Percentiles rank a stretch among this genome's conserved stretches.
Conservation (phyloP, 495 filamentous ascomycete species). For the Delitschia confertaspora region DNA sequence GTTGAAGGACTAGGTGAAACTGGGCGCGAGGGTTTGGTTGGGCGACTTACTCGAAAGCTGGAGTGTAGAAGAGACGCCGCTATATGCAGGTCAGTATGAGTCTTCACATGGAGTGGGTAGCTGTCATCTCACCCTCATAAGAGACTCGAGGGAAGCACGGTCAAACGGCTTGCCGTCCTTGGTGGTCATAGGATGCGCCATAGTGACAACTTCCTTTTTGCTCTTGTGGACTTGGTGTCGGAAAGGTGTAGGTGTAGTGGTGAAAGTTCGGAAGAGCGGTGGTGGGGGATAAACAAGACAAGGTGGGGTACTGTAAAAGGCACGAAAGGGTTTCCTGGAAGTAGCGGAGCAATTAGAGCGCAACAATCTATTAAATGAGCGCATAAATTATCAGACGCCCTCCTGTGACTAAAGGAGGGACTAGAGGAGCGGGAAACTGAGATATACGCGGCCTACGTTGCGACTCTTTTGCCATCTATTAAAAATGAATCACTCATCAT, state of each 20-base stretch:
- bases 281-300: conserved; percentile 13
- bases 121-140: conserved; percentile 62
- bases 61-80: conserved; percentile 60
- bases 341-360: conserved; percentile 22
- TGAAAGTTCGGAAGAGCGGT: conserved; percentile 12
- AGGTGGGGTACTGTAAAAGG: conserved; percentile 20
- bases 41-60: conserved; percentile 64
- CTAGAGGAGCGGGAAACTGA: no score
- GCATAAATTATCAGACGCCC: conserved; percentile 22
- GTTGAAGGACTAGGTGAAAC: no score
- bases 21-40: no score
- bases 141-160: conserved; percentile 64
- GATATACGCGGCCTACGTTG: no score
- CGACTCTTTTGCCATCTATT: no score
- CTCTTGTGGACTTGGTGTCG: conserved; percentile 13
- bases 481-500: no score
- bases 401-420: conserved; percentile 8
- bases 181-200: conserved; percentile 47
- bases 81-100: conserved; percentile 41
- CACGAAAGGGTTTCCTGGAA: conserved; percentile 8
- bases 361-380: conserved; percentile 12
- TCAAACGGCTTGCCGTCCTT: conserved; percentile 85
- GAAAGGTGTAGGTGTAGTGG: conserved; percentile 11
- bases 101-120: background rate
- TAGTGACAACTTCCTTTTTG: conserved; percentile 20